Percentiles rank a stretch among this genome's conserved stretches.
phyloP scores from a whole-genome alignment of 805 yeast genomes.

The Hanseniaspora guilliermondii region DNA sequence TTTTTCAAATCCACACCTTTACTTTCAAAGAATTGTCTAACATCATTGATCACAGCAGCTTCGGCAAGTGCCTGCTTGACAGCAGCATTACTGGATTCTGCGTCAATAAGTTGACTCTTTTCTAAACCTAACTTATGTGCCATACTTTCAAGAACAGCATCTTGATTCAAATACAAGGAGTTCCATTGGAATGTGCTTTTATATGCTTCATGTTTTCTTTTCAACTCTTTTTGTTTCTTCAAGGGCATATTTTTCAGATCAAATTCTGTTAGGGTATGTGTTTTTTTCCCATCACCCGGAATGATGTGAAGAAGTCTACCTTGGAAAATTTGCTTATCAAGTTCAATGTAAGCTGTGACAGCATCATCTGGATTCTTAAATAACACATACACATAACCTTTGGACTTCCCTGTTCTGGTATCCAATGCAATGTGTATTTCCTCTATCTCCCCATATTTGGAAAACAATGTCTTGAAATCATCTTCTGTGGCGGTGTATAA shows the following conservation, averaged over 20 bases:
- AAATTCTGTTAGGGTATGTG: constrained; percentile 76
- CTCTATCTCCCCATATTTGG: constrained; percentile 55
- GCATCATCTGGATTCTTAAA: constrained; percentile 64
- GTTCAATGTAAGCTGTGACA: constrained; percentile 51
- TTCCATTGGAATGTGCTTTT: constrained; percentile 90
- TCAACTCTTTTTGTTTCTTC: constrained; percentile 79
- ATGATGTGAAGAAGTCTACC: constrained; percentile 84
- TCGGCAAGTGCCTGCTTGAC: constrained; percentile 96
- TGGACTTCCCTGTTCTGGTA: constrained; percentile 76
- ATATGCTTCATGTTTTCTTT: constrained; percentile 71
- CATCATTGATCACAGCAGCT: constrained; percentile 87
- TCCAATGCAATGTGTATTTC: constrained; percentile 92
- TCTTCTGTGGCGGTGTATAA: constrained; percentile 65
- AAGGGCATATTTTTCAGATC: constrained; percentile 83
- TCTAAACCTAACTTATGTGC: constrained; percentile 72
- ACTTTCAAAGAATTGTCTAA: constrained; percentile 70
- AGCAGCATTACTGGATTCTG: constrained; percentile 74
- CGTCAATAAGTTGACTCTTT: constrained; percentile 76
- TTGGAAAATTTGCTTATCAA: constrained; percentile 85
- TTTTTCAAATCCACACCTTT: constrained; percentile 74
- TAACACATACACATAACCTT: constrained; percentile 82
- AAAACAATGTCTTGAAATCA: constrained; percentile 58
- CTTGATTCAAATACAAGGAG: constrained; percentile 76
- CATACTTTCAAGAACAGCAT: constrained; percentile 83
- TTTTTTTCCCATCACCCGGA: constrained; percentile 73